phyloP scores from a whole-genome alignment of 495 filamentous ascomycete genomes.

The Tetracladium setigerum region DNA sequence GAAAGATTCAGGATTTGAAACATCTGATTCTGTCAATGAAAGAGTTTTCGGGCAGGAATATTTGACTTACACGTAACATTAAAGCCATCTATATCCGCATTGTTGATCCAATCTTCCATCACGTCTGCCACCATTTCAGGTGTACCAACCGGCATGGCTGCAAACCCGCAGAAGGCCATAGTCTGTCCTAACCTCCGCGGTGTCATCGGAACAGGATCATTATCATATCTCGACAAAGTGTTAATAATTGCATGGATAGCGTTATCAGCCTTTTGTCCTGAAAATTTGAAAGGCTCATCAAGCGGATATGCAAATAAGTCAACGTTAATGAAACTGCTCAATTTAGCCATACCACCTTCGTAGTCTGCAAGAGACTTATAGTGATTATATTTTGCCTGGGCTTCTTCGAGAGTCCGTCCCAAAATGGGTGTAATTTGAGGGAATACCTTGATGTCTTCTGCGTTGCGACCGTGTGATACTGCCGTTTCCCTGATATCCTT shows the following conservation, averaged over 20 bases:
- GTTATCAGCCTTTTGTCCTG: not conserved
- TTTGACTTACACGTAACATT: constrained; percentile 18
- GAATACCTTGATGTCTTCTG: constrained; percentile 51
- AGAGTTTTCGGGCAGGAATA: not conserved
- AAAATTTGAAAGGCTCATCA: constrained; percentile 32
- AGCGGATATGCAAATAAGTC: constrained; percentile 49
- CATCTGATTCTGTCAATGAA: constrained; percentile 10
- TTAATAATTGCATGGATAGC: constrained; percentile 7
- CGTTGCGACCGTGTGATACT: constrained; percentile 42
- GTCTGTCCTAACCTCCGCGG: constrained; percentile 12
- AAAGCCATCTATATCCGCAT: constrained; percentile 27
- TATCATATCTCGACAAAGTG: not conserved
- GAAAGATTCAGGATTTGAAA: constrained; percentile 36
- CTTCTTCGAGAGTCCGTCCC: constrained; percentile 49
- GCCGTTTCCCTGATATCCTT: constrained; percentile 47
- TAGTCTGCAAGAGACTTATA: constrained; percentile 42
- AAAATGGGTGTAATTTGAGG: constrained; percentile 50
- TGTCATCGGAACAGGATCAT: not conserved
- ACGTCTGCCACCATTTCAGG: constrained; percentile 21
- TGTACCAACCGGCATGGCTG: constrained; percentile 20
- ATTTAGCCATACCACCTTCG: constrained; percentile 49
- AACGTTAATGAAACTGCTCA: constrained; percentile 56
- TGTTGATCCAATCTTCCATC: constrained; percentile 21
- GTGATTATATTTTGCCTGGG: constrained; percentile 43
- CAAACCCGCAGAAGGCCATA: constrained; percentile 21